phyloP scores from a whole-genome alignment of 768 basidiomycete species.

The Exidia glandulosa region DNA sequence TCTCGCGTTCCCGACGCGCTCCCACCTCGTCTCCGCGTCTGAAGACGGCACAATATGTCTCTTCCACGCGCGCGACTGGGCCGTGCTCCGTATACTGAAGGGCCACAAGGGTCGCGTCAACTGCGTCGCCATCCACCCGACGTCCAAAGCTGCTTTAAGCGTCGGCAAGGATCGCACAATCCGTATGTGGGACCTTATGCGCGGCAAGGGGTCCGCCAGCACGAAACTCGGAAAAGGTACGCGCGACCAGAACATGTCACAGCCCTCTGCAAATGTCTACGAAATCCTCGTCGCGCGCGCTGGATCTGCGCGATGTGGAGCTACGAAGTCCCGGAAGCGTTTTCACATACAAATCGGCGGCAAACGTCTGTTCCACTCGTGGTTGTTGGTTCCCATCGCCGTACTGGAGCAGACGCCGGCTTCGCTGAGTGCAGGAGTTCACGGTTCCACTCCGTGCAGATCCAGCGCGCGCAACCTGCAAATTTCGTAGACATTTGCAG shows the following conservation, averaged over 20 bases:
- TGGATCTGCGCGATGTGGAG: no score
- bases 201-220: constrained; percentile 82
- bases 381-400: no score
- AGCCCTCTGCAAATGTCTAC: neutral
- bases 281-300: no score
- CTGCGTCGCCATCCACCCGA: constrained; percentile 81
- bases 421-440: no score
- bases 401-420: no score
- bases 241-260: no score
- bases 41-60: constrained; percentile 86
- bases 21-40: constrained; percentile 83
- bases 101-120: constrained; percentile 94
- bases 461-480: no score
- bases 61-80: constrained; percentile 92
- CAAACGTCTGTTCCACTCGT: no score
- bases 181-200: constrained; percentile 98
- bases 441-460: no score
- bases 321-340: no score
- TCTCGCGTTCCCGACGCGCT: constrained; percentile 75
- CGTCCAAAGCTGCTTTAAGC: constrained; percentile 81
- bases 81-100: constrained; percentile 72
- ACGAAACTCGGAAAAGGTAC: constrained; percentile 81
- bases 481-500: no score
- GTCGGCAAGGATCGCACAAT: constrained; percentile 84
- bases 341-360: no score